phyloP scores from a whole-genome alignment of 768 basidiomycete genomes.

The Lenzites betulinus region DNA sequence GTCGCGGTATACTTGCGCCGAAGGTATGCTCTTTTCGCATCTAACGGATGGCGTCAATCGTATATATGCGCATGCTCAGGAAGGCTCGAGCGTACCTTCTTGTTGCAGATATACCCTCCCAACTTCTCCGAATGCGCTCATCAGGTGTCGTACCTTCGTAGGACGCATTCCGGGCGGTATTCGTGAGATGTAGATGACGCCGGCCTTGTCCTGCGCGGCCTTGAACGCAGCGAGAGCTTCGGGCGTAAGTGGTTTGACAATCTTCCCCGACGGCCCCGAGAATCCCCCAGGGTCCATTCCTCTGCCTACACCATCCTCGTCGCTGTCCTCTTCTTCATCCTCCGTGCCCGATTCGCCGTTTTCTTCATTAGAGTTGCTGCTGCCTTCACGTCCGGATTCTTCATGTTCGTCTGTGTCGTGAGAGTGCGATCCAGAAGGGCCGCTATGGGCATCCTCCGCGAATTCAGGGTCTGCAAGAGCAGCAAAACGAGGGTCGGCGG shows the following conservation, averaged over 20 bases:
- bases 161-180: conserved; percentile 99
- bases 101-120: conserved; percentile 92
- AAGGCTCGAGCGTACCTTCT: conserved; percentile 61
- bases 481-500: conserved; percentile 27
- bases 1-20: conserved; percentile 79
- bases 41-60: conserved; percentile 39
- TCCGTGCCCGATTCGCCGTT: conserved; percentile 29
- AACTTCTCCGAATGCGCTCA: conserved; percentile 87
- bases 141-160: conserved; percentile 90
- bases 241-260: conserved; percentile 71
- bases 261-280: conserved; percentile 54
- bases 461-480: conserved; percentile 23
- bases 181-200: conserved; percentile 92
- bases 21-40: conserved; percentile 85
- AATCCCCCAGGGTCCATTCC: conserved; percentile 65
- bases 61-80: background rate
- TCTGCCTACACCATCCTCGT: conserved; percentile 35
- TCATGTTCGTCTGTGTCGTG: background rate
- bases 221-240: conserved; percentile 78
- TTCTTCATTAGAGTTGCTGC: conserved; percentile 2
- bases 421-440: conserved; percentile 3
- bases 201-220: conserved; percentile 71
- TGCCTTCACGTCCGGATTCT: background rate
- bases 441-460: background rate
- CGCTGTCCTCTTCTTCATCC: conserved; percentile 29